Evolutionary conservation across 495 filamentous ascomycete genomes (phyloP), one percentile per base, ranked within the genome.

Genomic region (Corynascus novoguineensis): DNA sequence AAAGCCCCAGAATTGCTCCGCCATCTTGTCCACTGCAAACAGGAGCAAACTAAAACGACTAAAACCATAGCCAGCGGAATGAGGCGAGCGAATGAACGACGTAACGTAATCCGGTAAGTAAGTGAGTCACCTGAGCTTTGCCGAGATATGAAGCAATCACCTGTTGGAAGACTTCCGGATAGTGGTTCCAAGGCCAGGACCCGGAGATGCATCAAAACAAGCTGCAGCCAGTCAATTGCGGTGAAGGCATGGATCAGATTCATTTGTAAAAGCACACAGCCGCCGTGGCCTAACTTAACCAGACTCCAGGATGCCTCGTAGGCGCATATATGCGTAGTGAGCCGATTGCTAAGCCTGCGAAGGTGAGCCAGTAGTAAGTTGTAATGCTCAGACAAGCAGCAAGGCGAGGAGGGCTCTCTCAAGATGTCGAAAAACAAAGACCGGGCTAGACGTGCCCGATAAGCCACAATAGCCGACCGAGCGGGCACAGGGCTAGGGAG

Each of bases 1-100:
- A 51, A n/a, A 40, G 47, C 41, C 55, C 32, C 55, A 48, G 55
- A 48, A 37, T 21, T 32, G n/a, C 56, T 53, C 60, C 56, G 60
- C 56, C 56, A 54, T 56, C 19, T 24, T 54, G 47, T 41, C 55
- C 55, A 56, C 47, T 28, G 15, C 37, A 27, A 25, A 53, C 6
- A 32, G 47, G 34, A 22, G 17, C 2, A 42, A 10, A 48, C 3
- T 14, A 59, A 59, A 55, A 51, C 38, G 40, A 9, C n/a, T n/a
- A 29, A 34, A 22, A 17, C 41, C 40, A 51, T 48, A 53, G 48
- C 28, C 28, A 24, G 50, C 41, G 51, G 25, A 52, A 24, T 34
- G 44, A 56, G 60, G 60, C 60, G 41, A 46, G 38, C 29, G 2
- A 12, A 28, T 5, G 24, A 14, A 31, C n/a, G n/a, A 22, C 45